Evolutionary conservation across 805 yeast genomes (phyloP).

Genomic region (Kazachstania bromeliacearum): DNA sequence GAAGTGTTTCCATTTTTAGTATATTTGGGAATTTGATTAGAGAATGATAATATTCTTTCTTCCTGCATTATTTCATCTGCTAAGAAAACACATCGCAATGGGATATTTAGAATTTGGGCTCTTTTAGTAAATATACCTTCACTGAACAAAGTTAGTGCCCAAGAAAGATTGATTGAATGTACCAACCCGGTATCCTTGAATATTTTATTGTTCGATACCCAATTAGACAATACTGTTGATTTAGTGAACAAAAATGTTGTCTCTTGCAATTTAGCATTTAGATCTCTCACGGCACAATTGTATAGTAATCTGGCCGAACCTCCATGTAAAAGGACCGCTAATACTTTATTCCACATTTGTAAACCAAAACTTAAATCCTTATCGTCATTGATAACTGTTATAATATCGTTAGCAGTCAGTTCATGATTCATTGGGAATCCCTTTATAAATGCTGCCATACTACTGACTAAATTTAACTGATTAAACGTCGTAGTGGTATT

Average conservation of each 20-base stretch:
- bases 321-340: slow-evolving; percentile 29
- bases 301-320: slow-evolving; percentile 14
- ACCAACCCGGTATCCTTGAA: slow-evolving; percentile 4
- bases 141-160: slow-evolving; percentile 37
- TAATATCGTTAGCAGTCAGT: slow-evolving; percentile 23
- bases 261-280: neutral
- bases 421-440: slow-evolving; percentile 32
- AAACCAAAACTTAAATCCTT: slow-evolving; percentile 17
- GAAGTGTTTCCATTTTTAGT: slow-evolving; percentile 10
- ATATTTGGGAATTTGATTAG: slow-evolving; percentile 9
- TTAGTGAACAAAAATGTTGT: slow-evolving; percentile 3
- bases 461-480: slow-evolving; percentile 44
- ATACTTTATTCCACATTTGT: slow-evolving; percentile 37
- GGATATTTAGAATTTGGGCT: slow-evolving; percentile 18
- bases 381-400: slow-evolving; percentile 21
- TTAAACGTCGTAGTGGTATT: slow-evolving; percentile 32
- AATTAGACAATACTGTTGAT: neutral
- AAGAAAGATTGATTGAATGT: slow-evolving; percentile 23
- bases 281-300: neutral
- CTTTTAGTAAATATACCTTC: slow-evolving; percentile 39
- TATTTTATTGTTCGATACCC: neutral
- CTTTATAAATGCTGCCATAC: slow-evolving; percentile 40
- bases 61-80: slow-evolving; percentile 21
- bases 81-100: slow-evolving; percentile 36
- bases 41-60: slow-evolving; percentile 12